Evolutionary conservation across 306 rosid species (phyloP), one percentile per base, ranked within the genome.

Genomic region (Lotus japonicus): DNA sequence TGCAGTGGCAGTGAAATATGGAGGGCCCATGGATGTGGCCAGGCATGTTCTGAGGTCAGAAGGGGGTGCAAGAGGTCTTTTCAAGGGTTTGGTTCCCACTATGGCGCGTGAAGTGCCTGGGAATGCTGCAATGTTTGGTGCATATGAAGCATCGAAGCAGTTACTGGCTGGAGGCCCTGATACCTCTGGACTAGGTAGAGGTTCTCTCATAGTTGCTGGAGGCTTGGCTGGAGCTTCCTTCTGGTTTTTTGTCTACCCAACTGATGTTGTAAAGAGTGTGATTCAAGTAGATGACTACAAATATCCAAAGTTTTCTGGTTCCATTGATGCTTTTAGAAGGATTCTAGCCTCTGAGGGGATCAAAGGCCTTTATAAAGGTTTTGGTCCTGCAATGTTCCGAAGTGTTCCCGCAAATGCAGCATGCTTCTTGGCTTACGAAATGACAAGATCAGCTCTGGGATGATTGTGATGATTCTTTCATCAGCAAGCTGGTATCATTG

Each of bases 401-500:
- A 95, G 97, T 77, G 72, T 95, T 62, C 97, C 97, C 0, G 97
- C 97, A 0, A 95, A 95, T 81, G 97, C 96, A 11, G 99, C 99
- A 15, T 90, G 99, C 60, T 95, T 95, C 88, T 86, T 91, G 87
- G 99, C 92, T 9, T 95, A 95, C 69, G 97, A 90, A 78, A 78
- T 95, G 72, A 84, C 99, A 38, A 85, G 83, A 79, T 90, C 99
- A 18, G 87, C 92, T 78, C 70, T 95, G 63, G 91, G 84, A 58
- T 88, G 84, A 84, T 38, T 95, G 63, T 89, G 84, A 58, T 88
- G 84, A 84, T 38, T 56, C 9, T 3, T 60, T 80, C 57, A 45
- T 52, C 18, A 13, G 21, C 38, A 58, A 8, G 54, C 23, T 69
- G 23, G 17, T 77, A 56, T 61, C 63, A 55, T 58, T 74, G 43